These are phyloP conservation scores for Geotrichum citri-aurantii DNA, from an alignment of 1,139 yeast genomes.

Conservation along the genomic window DNA sequence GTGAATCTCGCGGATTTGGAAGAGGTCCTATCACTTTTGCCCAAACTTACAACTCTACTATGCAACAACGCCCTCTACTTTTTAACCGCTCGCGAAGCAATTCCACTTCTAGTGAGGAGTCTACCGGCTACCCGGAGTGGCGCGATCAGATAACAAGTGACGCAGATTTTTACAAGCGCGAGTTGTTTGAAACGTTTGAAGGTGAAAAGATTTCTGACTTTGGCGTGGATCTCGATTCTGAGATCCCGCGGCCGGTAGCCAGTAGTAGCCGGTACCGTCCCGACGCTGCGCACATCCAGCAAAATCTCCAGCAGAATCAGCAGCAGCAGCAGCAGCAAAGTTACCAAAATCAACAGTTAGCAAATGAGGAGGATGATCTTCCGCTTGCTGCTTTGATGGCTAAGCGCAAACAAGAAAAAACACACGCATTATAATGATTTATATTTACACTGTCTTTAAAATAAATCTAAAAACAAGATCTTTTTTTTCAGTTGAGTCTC, in stretches of 20 bases:
- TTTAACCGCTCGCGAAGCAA: slow-evolving; percentile 19
- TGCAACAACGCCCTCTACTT: slow-evolving; percentile 7
- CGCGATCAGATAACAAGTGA: slow-evolving; percentile 20
- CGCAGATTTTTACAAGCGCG: slow-evolving; percentile 39
- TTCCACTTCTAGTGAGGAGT: slow-evolving; percentile 22
- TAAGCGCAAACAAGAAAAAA: slow-evolving; percentile 17
- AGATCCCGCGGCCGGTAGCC: slow-evolving; percentile 27
- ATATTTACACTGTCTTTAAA: not conserved
- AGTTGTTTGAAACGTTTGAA: slow-evolving; percentile 66
- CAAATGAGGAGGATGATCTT: slow-evolving; percentile 15
- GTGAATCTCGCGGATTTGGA: slow-evolving; percentile 3
- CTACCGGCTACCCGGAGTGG: slow-evolving; percentile 22
- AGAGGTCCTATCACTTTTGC: slow-evolving; percentile 13
- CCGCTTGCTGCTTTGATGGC: slow-evolving; percentile 19
- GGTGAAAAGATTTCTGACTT: slow-evolving; percentile 80
- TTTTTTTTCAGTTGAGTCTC: no score
- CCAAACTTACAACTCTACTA: slow-evolving; percentile 2
- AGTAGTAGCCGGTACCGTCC: not conserved
- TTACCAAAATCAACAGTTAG: not conserved
- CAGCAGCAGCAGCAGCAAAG: not conserved
- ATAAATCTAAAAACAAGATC: not conserved
- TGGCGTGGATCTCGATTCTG: slow-evolving; percentile 80
- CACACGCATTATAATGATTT: slow-evolving; percentile 4
- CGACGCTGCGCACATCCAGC: not conserved
- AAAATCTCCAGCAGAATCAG: not conserved